Evolutionary conservation across 495 filamentous ascomycete species (phyloP).

Genomic region (Neurospora sp.): DNA sequence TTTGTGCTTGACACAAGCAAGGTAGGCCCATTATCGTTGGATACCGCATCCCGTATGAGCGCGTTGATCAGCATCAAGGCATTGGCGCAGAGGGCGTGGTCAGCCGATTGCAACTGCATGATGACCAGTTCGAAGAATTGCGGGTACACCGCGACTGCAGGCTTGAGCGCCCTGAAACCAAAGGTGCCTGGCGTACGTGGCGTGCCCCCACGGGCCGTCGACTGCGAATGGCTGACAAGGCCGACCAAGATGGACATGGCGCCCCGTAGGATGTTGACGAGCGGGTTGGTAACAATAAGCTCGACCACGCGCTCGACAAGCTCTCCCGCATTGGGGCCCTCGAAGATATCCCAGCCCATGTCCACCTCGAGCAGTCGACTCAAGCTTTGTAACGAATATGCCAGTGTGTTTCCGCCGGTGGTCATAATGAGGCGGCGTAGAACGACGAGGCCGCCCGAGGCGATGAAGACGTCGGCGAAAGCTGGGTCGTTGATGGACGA

Average conservation of each 20-base stretch:
- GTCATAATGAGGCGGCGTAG: constrained; percentile 73
- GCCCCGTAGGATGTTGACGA: constrained; percentile 94
- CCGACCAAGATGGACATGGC: constrained; percentile 94
- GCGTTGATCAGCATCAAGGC: constrained; percentile 91
- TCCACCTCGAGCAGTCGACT: constrained; percentile 84
- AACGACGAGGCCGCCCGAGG: constrained; percentile 71
- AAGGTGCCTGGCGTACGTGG: constrained; percentile 45
- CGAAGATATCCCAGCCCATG: constrained; percentile 87
- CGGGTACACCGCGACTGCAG: constrained; percentile 80
- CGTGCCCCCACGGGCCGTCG: constrained; percentile 24
- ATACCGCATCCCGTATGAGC: constrained; percentile 84
- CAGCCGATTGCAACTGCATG: constrained; percentile 76
- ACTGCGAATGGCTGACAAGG: constrained; percentile 76
- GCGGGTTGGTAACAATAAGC: constrained; percentile 85
- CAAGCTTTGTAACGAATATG: constrained; percentile 85
- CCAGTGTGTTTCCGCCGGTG: constrained; percentile 84
- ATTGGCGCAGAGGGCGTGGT: constrained; percentile 94
- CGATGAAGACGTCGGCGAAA: constrained; percentile 93
- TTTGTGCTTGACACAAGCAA: constrained; percentile 25
- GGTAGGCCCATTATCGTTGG: constrained; percentile 46
- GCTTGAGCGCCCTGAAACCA: constrained; percentile 84
- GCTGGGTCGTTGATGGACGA: constrained; percentile 87
- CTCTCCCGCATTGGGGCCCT: constrained; percentile 37
- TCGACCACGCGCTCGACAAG: constrained; percentile 71
- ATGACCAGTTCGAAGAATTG: constrained; percentile 94